Percentiles rank a stretch among this genome's conserved stretches.
Conservation (phyloP, 176 grass and related monocot species). For the Aegilops speltoides region DNA sequence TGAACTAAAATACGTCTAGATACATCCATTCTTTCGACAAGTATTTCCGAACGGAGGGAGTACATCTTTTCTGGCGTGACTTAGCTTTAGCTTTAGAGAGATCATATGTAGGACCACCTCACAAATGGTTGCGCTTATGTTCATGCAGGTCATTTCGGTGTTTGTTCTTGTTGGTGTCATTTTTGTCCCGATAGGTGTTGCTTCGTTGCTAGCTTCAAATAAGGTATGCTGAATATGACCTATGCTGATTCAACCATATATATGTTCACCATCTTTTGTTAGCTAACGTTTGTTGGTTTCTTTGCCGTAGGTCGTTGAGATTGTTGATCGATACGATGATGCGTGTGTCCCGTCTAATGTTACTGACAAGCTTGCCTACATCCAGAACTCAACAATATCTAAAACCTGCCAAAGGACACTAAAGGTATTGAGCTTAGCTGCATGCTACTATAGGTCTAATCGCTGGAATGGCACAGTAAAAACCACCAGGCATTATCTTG, state of each 20-base stretch:
- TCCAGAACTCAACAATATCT: conserved; percentile 32
- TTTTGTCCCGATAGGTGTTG: conserved; percentile 85
- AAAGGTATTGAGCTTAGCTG: conserved; percentile 50
- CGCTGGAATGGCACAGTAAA: not conserved
- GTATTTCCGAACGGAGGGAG: no score
- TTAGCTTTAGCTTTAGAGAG: not conserved
- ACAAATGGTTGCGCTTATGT: conserved; percentile 17
- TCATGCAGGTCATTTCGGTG: conserved; percentile 71
- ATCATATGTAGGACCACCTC: not conserved
- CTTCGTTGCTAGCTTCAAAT: conserved; percentile 58
- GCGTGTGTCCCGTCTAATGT: conserved; percentile 49
- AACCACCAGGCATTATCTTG: not conserved
- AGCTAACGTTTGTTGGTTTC: not conserved
- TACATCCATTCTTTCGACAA: no score
- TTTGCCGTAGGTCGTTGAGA: conserved; percentile 81
- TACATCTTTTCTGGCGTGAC: not conserved
- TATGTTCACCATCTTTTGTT: conserved; percentile 15
- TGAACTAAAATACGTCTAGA: no score
- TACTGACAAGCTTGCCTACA: conserved; percentile 72
- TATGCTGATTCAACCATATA: not conserved
- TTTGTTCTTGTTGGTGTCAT: conserved; percentile 72
- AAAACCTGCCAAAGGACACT: conserved; percentile 71
- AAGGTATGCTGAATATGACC: conserved; percentile 45
- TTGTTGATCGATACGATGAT: conserved; percentile 74
- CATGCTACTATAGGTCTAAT: conserved; percentile 6